These are phyloP conservation scores for Mycena pura DNA, from an alignment of 768 basidiomycete genomes.

Conservation along the genomic window DNA sequence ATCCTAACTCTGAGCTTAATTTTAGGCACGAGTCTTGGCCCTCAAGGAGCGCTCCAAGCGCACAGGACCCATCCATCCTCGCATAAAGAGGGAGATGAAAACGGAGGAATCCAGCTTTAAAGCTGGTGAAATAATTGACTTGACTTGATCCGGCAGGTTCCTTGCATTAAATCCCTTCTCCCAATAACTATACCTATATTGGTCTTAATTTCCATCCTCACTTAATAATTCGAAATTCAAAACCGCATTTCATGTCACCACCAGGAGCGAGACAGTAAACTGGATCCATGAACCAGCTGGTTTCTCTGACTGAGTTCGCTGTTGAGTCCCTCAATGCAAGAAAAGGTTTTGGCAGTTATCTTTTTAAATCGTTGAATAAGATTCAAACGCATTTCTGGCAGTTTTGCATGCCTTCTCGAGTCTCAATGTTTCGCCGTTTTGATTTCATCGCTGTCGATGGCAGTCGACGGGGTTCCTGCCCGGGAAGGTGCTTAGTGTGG, in stretches of 20 bases:
- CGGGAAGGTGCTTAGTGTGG: background rate
- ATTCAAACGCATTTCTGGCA: background rate
- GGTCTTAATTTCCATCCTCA: too few species aligned
- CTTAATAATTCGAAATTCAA: too few species aligned
- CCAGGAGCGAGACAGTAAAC: too few species aligned
- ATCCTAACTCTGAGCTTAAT: background rate
- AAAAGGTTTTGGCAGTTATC: conserved; percentile 12
- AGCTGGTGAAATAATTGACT: conserved; percentile 17
- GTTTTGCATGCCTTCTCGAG: background rate
- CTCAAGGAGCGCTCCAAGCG: conserved; percentile 12
- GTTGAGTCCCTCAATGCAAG: conserved; percentile 6
- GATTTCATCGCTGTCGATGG: background rate
- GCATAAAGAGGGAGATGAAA: conserved; percentile 19
- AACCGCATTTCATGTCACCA: too few species aligned
- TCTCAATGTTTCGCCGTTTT: background rate
- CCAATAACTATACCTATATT: too few species aligned
- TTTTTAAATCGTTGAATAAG: too few species aligned
- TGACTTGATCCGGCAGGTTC: too few species aligned
- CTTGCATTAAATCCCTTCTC: too few species aligned
- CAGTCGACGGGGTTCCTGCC: background rate
- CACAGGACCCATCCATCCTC: background rate
- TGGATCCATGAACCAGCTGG: too few species aligned
- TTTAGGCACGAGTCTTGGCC: background rate
- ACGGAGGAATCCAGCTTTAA: background rate
- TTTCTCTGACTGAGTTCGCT: conserved; percentile 1